phyloP scores from a whole-genome alignment of 2,329 filamentous ascomycete species.

The Fusarium torreyae region DNA sequence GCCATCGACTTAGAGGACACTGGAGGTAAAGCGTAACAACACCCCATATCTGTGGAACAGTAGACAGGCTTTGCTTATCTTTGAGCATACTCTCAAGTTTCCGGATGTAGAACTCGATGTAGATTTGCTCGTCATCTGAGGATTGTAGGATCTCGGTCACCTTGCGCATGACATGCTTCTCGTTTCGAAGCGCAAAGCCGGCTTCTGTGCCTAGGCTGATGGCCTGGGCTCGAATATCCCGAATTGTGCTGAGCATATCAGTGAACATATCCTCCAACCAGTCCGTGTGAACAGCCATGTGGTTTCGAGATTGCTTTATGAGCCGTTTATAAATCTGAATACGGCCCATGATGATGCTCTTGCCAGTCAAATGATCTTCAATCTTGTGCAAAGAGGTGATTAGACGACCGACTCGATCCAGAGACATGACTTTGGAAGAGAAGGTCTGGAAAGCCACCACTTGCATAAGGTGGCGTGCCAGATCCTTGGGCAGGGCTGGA shows the following conservation, averaged over 20 bases:
- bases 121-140: constrained; percentile 67
- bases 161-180: constrained; percentile 76
- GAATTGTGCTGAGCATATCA: constrained; percentile 83
- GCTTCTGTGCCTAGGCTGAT: constrained; percentile 82
- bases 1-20: constrained; percentile 77
- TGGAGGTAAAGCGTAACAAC: constrained; percentile 84
- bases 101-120: constrained; percentile 78
- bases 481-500: constrained; percentile 77
- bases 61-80: constrained; percentile 63
- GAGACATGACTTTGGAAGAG: constrained; percentile 79
- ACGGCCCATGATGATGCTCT: constrained; percentile 83
- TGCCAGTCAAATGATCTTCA: constrained; percentile 81
- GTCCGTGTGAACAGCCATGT: constrained; percentile 79
- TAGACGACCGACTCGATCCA: constrained; percentile 78
- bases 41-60: constrained; percentile 92
- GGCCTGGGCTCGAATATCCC: constrained; percentile 82
- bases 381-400: constrained; percentile 80
- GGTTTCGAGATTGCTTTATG: constrained; percentile 76
- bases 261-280: constrained; percentile 89
- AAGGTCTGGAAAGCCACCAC: constrained; percentile 87
- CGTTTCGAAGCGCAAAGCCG: constrained; percentile 77
- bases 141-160: constrained; percentile 75
- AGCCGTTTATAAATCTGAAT: constrained; percentile 85
- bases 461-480: constrained; percentile 85
- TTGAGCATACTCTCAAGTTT: constrained; percentile 79